These are phyloP conservation scores for Eruca vesicaria DNA, from an alignment of 441 rosid genomes.

Conservation along the genomic window DNA sequence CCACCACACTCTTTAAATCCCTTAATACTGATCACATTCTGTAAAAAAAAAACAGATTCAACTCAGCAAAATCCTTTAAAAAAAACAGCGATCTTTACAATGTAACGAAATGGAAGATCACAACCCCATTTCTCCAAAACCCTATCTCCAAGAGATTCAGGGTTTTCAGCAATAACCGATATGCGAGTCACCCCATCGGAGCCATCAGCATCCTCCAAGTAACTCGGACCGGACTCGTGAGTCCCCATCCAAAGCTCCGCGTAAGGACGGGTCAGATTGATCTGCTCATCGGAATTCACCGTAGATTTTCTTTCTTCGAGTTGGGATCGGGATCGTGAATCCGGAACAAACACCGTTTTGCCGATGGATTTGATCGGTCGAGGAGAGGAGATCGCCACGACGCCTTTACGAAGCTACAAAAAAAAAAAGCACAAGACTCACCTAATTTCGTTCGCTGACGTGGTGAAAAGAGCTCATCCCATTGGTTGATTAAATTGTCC, in stretches of 20 bases:
- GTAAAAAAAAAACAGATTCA: not conserved
- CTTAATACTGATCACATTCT: constrained; percentile 30
- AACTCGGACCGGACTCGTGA: constrained; percentile 79
- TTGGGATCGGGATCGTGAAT: too few relatives aligned
- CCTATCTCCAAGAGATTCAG: constrained; percentile 60
- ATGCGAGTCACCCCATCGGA: constrained; percentile 45
- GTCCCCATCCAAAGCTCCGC: constrained; percentile 79
- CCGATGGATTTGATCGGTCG: too few relatives aligned
- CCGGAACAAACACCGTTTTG: too few relatives aligned
- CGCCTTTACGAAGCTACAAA: too few relatives aligned
- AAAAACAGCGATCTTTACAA: constrained; percentile 3
- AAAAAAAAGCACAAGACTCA: too few relatives aligned
- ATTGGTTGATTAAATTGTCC: too few relatives aligned
- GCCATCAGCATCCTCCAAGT: constrained; percentile 39
- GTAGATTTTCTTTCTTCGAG: too few relatives aligned
- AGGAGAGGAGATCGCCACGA: too few relatives aligned
- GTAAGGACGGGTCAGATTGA: constrained; percentile 47
- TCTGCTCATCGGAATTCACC: constrained; percentile 47
- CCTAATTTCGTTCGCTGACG: too few relatives aligned
- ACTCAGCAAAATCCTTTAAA: constrained; percentile 22
- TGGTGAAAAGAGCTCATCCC: too few relatives aligned
- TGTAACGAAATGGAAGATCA: constrained; percentile 83
- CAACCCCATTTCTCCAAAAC: constrained; percentile 74
- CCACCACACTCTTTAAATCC: too few relatives aligned
- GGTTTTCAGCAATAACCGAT: constrained; percentile 60